Base-by-base conservation (phyloP, 805 yeast genomes). In the Pachysolen tannophilus region DNA sequence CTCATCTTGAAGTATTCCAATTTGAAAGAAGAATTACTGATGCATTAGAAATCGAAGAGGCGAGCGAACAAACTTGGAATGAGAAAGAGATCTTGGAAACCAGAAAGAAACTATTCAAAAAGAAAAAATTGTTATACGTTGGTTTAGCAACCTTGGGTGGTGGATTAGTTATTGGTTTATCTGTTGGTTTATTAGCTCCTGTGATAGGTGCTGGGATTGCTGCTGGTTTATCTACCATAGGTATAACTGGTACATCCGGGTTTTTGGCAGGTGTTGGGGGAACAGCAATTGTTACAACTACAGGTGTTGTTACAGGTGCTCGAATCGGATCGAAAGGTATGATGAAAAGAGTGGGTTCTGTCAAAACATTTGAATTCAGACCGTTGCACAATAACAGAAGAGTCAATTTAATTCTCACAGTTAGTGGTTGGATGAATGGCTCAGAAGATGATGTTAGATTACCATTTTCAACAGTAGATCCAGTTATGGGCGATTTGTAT, bases 151-250 rank as follows among this genome's bases (percentile, higher is more conserved):
- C 97, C 6, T 69, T 88, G 11, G 97, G 97, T 20, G 99, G 99
- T 2, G 88, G 95, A 1, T 63, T 92, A 16, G 95, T 92, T 2
- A 73, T 92, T 39, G 99, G 99, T 2, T 63, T 92, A 14, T 85
- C 96, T 41, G 97, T 95, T 7, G 99, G 99, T 6, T 58, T 92
- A 29, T 61, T 92, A 30, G 98, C 98, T 0, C 99, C 99, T 0
- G 95, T 94, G 3, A 94, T 92, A 49, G 97, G 97, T 33, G 97
- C 97, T 2, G 99, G 99, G 49, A 52, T 92, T 20, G 98, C 97
- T 2, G 97, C 97, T 3, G 99, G 97, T 11, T 65, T 92, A 27
- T 80, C 97, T 2, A 92, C 98, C 0, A 75, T 90, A 16, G 99
- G 99, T 21, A 82, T 94, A 16, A 67, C 84, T 1, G 97, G 99